Conservation (phyloP, 2,329 filamentous ascomycete genomes). For the Aspergillus chevalieri region DNA sequence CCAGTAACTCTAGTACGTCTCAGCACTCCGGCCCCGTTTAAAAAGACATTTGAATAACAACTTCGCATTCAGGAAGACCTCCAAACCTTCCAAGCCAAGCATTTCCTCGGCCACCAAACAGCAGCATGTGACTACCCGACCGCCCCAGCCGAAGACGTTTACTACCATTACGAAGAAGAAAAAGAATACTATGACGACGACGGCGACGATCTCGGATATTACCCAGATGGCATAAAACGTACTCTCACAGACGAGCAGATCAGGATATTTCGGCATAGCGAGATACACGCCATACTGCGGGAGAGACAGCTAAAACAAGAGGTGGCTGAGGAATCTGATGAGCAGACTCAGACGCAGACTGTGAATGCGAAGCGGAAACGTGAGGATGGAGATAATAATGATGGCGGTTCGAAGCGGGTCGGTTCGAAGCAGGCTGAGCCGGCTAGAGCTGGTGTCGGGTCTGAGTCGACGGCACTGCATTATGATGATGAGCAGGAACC, state of each 20-base stretch:
- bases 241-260: conserved; percentile 90
- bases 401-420: neutral
- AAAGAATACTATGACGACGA: conserved; percentile 22
- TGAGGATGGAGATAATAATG: neutral
- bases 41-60: neutral
- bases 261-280: conserved; percentile 81
- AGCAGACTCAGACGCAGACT: neutral
- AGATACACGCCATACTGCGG: conserved; percentile 66
- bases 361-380: neutral
- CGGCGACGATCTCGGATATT: conserved; percentile 68
- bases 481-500: conserved; percentile 30
- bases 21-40: too few species aligned
- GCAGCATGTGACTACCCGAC: conserved; percentile 2
- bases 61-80: conserved; percentile 50
- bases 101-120: conserved; percentile 43
- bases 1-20: conserved; percentile 29
- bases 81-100: conserved; percentile 51
- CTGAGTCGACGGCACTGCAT: conserved; percentile 39
- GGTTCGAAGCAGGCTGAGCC: neutral
- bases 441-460: conserved; percentile 4
- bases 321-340: conserved; percentile 15
- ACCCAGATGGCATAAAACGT: conserved; percentile 77
- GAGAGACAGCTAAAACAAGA: conserved; percentile 35
- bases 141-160: neutral
- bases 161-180: conserved; percentile 8